Percentiles rank a stretch among this genome's conserved stretches.
Conservation (phyloP, 2,329 filamentous ascomycete species). For the Xylariomycetidae sp. region DNA sequence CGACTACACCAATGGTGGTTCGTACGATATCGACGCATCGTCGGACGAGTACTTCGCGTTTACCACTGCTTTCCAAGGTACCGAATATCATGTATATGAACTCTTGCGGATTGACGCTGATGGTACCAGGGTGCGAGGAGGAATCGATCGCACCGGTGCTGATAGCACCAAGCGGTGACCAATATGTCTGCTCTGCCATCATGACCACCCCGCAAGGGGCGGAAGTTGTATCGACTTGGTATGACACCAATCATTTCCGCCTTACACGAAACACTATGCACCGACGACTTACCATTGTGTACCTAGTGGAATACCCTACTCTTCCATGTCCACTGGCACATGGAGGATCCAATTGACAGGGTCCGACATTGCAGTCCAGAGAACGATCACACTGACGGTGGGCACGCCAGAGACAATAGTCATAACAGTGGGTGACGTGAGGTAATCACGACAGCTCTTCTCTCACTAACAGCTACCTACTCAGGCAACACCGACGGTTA, state of each 20-base stretch:
- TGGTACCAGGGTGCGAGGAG: constrained; percentile 24
- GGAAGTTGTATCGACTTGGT: constrained; percentile 33
- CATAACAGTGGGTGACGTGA: constrained; percentile 25
- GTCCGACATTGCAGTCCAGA: constrained; percentile 29
- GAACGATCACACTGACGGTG: constrained; percentile 28
- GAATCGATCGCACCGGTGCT: constrained; percentile 31
- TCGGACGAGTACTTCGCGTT: constrained; percentile 34
- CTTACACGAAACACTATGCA: neutral
- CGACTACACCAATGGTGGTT: constrained; percentile 32
- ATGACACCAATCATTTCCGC: constrained; percentile 5
- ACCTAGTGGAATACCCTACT: constrained; percentile 30
- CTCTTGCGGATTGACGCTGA: constrained; percentile 3
- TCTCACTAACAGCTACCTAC: too few species aligned
- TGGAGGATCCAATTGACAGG: constrained; percentile 33
- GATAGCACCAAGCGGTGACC: constrained; percentile 25
- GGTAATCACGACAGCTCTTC: too few species aligned
- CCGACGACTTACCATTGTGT: neutral
- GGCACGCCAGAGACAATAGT: constrained; percentile 27
- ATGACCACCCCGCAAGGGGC: constrained; percentile 28
- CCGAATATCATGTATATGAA: neutral
- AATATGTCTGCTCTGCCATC: constrained; percentile 31
- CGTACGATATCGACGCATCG: constrained; percentile 31
- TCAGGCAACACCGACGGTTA: constrained; percentile 33
- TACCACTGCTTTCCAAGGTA: constrained; percentile 32
- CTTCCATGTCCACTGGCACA: constrained; percentile 29